phyloP scores from a whole-genome alignment of 176 grass and related monocot genomes.

The Triticum aestivum region IWGSC_CS_RefSeq_v2.1 NC_057805.1:15362101-15362600 shows the following conservation, averaged over 20 bases:
- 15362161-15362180: not conserved
- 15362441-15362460: conserved; percentile 13
- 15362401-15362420: conserved; percentile 7
- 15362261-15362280: conserved; percentile 1
- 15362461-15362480: not conserved
- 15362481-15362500: not conserved
- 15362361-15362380: not conserved
- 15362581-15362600: not conserved
- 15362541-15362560: not conserved
- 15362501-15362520: not conserved
- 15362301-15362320: not conserved
- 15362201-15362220: not conserved
- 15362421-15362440: conserved; percentile 19
- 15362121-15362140: not conserved
- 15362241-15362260: conserved; percentile 6
- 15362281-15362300: not conserved
- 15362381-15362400: conserved; percentile 22
- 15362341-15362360: not conserved
- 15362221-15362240: not conserved
- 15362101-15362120: not conserved
- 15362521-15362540: not conserved
- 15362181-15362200: conserved; percentile 4
- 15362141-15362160: not conserved
- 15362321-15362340: not conserved
- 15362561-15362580: not conserved